Conservation (phyloP, 1,284 basidiomycete species). For the Tilletia walkeri region DNA sequence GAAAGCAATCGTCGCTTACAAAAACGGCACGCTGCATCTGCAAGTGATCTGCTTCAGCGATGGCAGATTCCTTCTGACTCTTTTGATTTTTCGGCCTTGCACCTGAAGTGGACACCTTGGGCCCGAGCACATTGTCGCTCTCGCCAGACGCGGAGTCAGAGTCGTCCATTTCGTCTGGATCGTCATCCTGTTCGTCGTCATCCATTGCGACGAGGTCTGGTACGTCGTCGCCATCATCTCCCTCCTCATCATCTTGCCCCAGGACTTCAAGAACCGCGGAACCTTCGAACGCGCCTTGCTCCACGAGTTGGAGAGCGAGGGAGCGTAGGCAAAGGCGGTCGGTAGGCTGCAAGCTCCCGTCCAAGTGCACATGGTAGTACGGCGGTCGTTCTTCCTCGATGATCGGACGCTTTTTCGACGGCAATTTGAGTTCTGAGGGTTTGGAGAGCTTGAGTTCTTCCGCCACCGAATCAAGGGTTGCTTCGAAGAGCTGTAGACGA, state of each 20-base stretch:
- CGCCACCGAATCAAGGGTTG: neutral
- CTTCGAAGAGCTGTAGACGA: neutral
- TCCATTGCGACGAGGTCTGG: slow-evolving; percentile 15
- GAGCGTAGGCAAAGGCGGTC: slow-evolving; percentile 48
- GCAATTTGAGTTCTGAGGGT: neutral
- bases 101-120: slow-evolving; percentile 17
- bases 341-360: slow-evolving; percentile 40
- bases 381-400: neutral
- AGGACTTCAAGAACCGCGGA: neutral
- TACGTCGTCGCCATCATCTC: slow-evolving; percentile 1
- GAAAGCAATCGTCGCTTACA: neutral
- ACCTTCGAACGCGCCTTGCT: slow-evolving; percentile 38
- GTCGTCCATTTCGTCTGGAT: slow-evolving; percentile 6
- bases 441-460: neutral
- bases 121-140: slow-evolving; percentile 18
- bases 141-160: slow-evolving; percentile 30
- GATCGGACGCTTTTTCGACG: neutral
- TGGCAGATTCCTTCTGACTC: slow-evolving; percentile 19
- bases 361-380: slow-evolving; percentile 40
- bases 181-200: slow-evolving; percentile 22
- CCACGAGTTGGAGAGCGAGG: slow-evolving; percentile 49
- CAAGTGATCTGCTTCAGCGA: slow-evolving; percentile 32
- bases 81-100: slow-evolving; percentile 16
- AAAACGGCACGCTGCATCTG: slow-evolving; percentile 27
- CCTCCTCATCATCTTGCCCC: slow-evolving; percentile 18